Base-by-base conservation (phyloP, 192 early-diverging fungal species). In the Linderina pennispora region DNA sequence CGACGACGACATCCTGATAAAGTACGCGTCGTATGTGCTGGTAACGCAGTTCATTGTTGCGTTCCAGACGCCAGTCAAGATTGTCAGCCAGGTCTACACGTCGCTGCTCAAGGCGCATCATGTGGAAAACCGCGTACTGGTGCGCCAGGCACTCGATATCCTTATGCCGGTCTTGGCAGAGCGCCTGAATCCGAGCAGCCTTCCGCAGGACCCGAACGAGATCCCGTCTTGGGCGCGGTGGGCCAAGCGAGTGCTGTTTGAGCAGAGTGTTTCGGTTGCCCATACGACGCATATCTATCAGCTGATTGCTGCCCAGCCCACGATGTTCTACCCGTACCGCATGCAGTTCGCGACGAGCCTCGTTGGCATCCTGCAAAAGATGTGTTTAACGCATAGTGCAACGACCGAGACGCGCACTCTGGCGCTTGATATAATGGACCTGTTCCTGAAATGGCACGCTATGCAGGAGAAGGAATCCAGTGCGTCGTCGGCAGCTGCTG, bases 11-110 rank as follows among this genome's bases (percentile, higher is more conserved):
- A 77, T 91, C 13, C 95, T 90, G 24, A 88, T 88, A 70, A 98
- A 98, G 50, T 91, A 98, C 51, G 84, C 95, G 1, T 86, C 95
- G 5, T 97, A 95, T 56, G 97, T 97, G 13, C 61, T 94, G 34
- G 81, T 97, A 31, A 83, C 91, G 11, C 78, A 89, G 37, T 97
- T 97, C 60, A 92, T 97, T 50, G 82, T 89, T 13, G 88, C 88
- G 4, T 98, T 86, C 64, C 91, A 94, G 20, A 92, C 92, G 2
- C 92, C 92, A 9, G 69, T 81, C 23, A 91, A 87, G 58, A 90
- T 96, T 46, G 84, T 88, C 24, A 79, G 80, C 21, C 88, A 95
- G 50, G 88, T 90, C 22, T 96, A 90, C 55, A 86, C 83, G 24
- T 86, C 90, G 7, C 61, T 98, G 16, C 68, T 99, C 21, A 73